Evolutionary conservation across 495 filamentous ascomycete species (phyloP).

Genomic region (Penicillium samsonianum): DNA sequence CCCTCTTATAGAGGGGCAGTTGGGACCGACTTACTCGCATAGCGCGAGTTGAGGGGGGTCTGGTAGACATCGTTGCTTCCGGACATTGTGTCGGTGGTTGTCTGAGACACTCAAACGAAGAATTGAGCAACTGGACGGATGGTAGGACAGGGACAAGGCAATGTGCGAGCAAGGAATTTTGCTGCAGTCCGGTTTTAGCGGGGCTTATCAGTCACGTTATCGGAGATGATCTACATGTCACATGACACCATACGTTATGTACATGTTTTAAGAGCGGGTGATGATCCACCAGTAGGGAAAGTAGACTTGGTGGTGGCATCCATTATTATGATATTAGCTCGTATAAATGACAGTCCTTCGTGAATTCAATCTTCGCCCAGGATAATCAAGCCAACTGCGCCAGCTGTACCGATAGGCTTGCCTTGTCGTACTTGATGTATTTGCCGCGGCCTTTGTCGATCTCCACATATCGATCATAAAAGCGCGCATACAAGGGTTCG

Average conservation of each 20-base stretch:
- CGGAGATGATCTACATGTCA: constrained; percentile 22
- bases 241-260: constrained; percentile 19
- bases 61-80: constrained; percentile 65
- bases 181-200: constrained; percentile 28
- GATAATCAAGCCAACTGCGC: constrained; percentile 37
- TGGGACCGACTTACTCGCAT: constrained; percentile 57
- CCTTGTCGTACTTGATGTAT: constrained; percentile 96
- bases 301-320: not conserved
- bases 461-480: constrained; percentile 98
- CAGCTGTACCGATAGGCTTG: constrained; percentile 49
- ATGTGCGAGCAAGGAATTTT: constrained; percentile 42
- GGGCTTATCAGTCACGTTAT: constrained; percentile 52
- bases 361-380: not conserved
- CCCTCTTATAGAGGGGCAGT: constrained; percentile 16
- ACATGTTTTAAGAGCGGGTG: not conserved
- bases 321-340: constrained; percentile 16
- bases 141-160: constrained; percentile 13
- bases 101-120: constrained; percentile 16
- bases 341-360: not conserved
- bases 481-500: constrained; percentile 90
- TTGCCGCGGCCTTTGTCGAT: constrained; percentile 95
- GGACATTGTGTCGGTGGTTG: constrained; percentile 52
- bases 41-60: constrained; percentile 72
- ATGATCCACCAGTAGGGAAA: not conserved
- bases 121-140: constrained; percentile 30